Evolutionary conservation across 768 basidiomycete genomes (phyloP).

Genomic region (Coprinopsis marcescibilis): DNA sequence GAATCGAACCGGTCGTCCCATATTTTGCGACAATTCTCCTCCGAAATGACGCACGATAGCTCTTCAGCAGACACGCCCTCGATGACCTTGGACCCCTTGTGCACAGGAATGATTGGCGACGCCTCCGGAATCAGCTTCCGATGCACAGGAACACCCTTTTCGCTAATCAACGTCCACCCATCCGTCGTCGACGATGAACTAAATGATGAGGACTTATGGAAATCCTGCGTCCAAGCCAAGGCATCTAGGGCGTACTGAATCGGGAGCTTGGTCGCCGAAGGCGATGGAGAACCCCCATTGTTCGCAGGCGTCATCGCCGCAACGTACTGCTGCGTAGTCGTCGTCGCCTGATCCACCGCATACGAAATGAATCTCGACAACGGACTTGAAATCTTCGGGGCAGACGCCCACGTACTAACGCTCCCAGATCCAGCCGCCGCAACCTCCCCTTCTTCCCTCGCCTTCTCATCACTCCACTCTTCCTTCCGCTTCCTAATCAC

Average conservation of each 20-base stretch:
- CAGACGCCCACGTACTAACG: conserved; percentile 41
- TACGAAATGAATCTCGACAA: conserved; percentile 67
- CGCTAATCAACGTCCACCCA: conserved; percentile 74
- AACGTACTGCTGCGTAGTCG: conserved; percentile 71
- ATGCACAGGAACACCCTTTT: conserved; percentile 72
- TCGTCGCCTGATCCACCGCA: conserved; percentile 68
- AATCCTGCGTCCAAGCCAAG: conserved; percentile 70
- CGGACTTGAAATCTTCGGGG: conserved; percentile 66
- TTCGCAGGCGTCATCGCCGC: conserved; percentile 65
- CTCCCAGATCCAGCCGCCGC: conserved; percentile 14
- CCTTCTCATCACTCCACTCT: conserved; percentile 61
- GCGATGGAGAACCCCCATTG: conserved; percentile 33
- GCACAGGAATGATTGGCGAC: conserved; percentile 76
- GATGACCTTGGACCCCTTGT: conserved; percentile 85
- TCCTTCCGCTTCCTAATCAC: conserved; percentile 62
- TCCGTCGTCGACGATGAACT: conserved; percentile 27
- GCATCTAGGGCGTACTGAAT: conserved; percentile 83
- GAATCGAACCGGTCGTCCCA: conserved; percentile 88
- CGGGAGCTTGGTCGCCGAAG: conserved; percentile 56
- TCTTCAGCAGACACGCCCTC: conserved; percentile 94
- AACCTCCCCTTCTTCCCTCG: conserved; percentile 8
- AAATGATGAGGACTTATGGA: conserved; percentile 30
- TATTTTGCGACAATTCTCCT: conserved; percentile 62
- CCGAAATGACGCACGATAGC: conserved; percentile 65
- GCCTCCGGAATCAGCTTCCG: conserved; percentile 72